A percentile compares a stretch with the other conserved stretches of the same genome.
Conservation (phyloP, 176 grass and related monocot genomes). For the barley (Hordeum vulgare) region MorexV3_pseudomolecules_assembly NC_058518.1:498018885-498019384, state of each 20-base stretch:
- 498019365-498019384: background rate
- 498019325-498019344: background rate
- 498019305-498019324: background rate
- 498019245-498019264: too few relatives aligned
- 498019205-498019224: background rate
- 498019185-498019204: background rate
- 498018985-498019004: background rate
- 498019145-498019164: background rate
- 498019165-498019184: too few relatives aligned
- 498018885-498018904: too few relatives aligned
- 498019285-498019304: too few relatives aligned
- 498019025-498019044: background rate
- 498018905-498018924: too few relatives aligned
- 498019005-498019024: background rate
- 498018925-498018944: too few relatives aligned
- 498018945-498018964: too few relatives aligned
- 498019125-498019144: background rate
- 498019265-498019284: too few relatives aligned
- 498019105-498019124: background rate
- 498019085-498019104: background rate
- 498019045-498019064: too few relatives aligned
- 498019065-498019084: too few relatives aligned
- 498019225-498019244: too few relatives aligned
- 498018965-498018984: too few relatives aligned
- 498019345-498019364: background rate